Evolutionary conservation across 2,329 filamentous ascomycete species (phyloP).

Genomic region (Thelonectria blattea): DNA sequence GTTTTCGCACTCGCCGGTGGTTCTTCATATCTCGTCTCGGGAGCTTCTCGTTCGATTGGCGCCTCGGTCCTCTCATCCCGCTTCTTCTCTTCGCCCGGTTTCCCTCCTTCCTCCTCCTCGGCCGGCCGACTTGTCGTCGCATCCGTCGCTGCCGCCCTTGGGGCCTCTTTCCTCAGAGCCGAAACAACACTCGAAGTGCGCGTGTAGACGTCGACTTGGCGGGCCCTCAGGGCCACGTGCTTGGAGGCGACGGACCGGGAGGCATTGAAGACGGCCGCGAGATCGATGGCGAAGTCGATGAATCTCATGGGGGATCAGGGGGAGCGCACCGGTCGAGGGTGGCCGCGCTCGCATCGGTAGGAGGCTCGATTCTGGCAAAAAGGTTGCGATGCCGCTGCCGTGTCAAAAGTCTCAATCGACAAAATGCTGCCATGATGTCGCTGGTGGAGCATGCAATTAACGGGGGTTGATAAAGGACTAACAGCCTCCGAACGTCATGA

Average conservation of each 20-base stretch:
- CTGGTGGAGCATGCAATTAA: constrained; percentile 42
- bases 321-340: constrained; percentile 31
- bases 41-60: constrained; percentile 22
- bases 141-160: constrained; percentile 6
- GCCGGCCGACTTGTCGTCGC: background rate
- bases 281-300: constrained; percentile 71
- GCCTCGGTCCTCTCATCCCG: constrained; percentile 10
- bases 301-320: constrained; percentile 56
- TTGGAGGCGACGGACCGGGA: constrained; percentile 70
- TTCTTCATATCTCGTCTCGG: constrained; percentile 18
- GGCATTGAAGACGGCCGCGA: constrained; percentile 72
- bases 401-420: background rate
- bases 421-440: constrained; percentile 35
- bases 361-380: constrained; percentile 19
- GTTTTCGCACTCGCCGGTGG: constrained; percentile 8
- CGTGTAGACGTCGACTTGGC: constrained; percentile 59
- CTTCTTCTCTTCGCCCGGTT: background rate
- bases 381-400: constrained; percentile 21
- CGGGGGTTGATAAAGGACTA: constrained; percentile 22
- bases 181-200: constrained; percentile 52
- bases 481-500: background rate
- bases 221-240: constrained; percentile 63
- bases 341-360: constrained; percentile 34
- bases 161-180: constrained; percentile 40
- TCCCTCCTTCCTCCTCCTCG: constrained; percentile 2